Evolutionary conservation across 2,329 filamentous ascomycete species (phyloP), one percentile per base, ranked within the genome.

Genomic region (Aspergillus latus): DNA sequence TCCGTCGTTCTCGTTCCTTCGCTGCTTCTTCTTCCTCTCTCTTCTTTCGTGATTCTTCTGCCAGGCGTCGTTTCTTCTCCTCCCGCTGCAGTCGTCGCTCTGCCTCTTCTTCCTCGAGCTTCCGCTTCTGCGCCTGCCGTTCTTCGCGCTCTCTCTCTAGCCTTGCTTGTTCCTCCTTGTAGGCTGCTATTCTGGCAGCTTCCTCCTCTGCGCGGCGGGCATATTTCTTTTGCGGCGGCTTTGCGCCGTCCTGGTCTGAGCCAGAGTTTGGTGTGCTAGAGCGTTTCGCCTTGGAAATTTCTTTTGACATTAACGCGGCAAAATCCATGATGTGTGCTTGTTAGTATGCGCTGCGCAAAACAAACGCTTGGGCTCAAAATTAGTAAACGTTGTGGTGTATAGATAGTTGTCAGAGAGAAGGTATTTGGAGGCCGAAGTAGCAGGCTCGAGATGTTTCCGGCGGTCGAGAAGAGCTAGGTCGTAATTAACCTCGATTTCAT

Each of bases 241-340:
- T 40, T 29, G 68, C 55, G 9, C 49, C 54, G 46, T 64, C 66
- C 8, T 59, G 45, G 21, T 66, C 61, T 36, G 56, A 59, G 40
- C 54, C 42, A 15, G 54, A 46, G 49, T 60, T 64, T 59, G 64
- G 52, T 40, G 67, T 74, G 61, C 51, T 76, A 64, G 42, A 75
- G 64, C 52, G 76, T 73, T 90, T 90, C 64, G 87, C 82, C 74
- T 94, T 95, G 67, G 89, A 85, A 68, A 99, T 94, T 75, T 96
- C 92, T 70, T 91, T 89, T 68, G 89, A 86, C 90, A 99, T 96
- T 47, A 99, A 80, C 36, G 91, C 85, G 59, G 92, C 92, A 79
- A 99, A 99, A 75, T 99, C 92, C 94, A 99, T 99, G 64, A 59
- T 80, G 70, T 57, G 34, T 42, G 11, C 42, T 15, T 49, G 30